Evolutionary conservation across 164 flowering plant genomes (phyloP).

Genomic region (Malania oleifera): DNA sequence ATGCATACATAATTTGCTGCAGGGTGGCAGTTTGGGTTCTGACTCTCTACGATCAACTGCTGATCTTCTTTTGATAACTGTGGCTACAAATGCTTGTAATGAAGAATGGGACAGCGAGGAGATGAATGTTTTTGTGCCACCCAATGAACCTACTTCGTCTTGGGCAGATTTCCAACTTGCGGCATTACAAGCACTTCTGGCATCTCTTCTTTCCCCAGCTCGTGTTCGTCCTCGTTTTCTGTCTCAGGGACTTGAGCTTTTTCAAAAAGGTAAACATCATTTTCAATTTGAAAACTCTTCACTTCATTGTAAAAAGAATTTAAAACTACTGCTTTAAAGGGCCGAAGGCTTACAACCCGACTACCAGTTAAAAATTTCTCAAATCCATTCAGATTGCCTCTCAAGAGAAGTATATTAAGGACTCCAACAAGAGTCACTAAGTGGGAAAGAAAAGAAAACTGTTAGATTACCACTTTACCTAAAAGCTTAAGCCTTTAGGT

Average conservation of each 20-base stretch:
- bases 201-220: slow-evolving; percentile 4
- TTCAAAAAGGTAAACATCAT: slow-evolving; percentile 1
- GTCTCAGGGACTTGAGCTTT: slow-evolving; percentile 7
- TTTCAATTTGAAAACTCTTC: not conserved
- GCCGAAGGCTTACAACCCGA: no score
- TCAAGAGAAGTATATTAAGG: no score
- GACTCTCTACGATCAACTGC: slow-evolving; percentile 1
- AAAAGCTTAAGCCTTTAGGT: no score
- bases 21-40: slow-evolving; percentile 4
- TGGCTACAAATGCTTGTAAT: slow-evolving; percentile 6
- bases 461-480: no score
- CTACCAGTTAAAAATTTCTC: no score
- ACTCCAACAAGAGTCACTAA: no score
- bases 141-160: not conserved
- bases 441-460: no score
- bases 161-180: slow-evolving; percentile 6
- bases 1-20: not conserved
- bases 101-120: slow-evolving; percentile 4
- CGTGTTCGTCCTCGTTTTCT: not conserved
- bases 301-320: no score
- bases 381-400: no score
- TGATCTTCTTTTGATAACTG: slow-evolving; percentile 5
- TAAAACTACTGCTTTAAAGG: no score
- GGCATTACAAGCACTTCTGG: slow-evolving; percentile 6
- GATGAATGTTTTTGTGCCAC: not conserved